phyloP scores from a whole-genome alignment of 495 filamentous ascomycete species.

The Penicillium cosmopolitanum region DNA sequence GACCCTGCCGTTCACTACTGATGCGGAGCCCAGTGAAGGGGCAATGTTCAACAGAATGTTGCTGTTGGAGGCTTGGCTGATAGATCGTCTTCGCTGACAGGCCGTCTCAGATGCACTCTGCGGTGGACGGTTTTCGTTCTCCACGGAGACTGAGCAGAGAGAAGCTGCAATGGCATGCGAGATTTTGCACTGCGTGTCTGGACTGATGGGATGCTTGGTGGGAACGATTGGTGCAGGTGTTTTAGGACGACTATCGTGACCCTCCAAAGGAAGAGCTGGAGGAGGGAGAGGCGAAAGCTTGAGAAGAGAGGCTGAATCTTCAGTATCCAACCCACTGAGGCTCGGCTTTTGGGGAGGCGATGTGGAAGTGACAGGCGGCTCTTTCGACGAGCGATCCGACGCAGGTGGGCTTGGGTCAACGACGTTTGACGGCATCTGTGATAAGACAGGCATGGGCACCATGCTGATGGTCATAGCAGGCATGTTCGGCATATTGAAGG shows the following conservation, averaged over 20 bases:
- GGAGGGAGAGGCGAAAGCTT: background rate
- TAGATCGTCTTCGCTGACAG: background rate
- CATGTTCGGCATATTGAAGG: slow-evolving; percentile 20
- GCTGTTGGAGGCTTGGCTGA: slow-evolving; percentile 2
- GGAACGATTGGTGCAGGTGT: background rate
- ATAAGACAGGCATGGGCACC: background rate
- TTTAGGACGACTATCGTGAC: background rate
- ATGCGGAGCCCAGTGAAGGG: background rate
- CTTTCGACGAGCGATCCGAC: background rate
- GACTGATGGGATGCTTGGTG: background rate
- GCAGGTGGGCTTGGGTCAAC: background rate
- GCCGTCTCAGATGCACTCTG: background rate
- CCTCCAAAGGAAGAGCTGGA: background rate
- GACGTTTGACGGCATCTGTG: background rate
- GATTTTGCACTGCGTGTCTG: background rate
- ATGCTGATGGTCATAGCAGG: background rate
- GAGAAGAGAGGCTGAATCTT: background rate
- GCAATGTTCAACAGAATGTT: background rate
- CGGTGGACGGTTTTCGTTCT: slow-evolving; percentile 6
- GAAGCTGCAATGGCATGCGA: slow-evolving; percentile 4
- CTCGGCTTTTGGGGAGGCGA: background rate
- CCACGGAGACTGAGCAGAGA: slow-evolving; percentile 1
- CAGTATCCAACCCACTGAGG: background rate
- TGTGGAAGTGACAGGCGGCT: background rate
- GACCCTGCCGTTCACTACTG: background rate